Evolutionary conservation across 2,329 filamentous ascomycete species (phyloP).

Genomic region (Dichotomopilus funicola): DNA sequence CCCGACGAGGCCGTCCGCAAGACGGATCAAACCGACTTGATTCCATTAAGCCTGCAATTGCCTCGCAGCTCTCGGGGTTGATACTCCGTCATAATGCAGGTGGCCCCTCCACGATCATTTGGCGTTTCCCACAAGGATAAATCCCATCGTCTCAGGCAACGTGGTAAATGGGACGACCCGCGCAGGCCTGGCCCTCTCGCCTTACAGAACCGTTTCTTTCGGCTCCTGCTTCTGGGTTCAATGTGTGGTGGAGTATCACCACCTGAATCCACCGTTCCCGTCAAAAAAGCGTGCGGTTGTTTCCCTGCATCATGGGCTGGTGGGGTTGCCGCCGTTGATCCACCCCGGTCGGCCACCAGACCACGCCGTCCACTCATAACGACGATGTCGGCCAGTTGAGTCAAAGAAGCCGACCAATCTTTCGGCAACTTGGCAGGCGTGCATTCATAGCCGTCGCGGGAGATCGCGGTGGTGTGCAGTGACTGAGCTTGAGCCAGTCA

Average conservation of each 20-base stretch:
- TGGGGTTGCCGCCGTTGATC: slow-evolving; percentile 3
- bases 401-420: slow-evolving; percentile 12
- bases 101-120: too few species aligned
- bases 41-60: too few species aligned
- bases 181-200: slow-evolving; percentile 10
- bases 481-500: not conserved
- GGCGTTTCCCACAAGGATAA: too few species aligned
- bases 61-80: too few species aligned
- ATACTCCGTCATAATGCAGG: too few species aligned
- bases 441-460: not conserved
- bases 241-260: not conserved
- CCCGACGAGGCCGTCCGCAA: too few species aligned
- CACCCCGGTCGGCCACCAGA: not conserved
- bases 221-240: too few species aligned
- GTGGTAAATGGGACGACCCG: not conserved
- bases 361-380: not conserved
- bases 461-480: not conserved
- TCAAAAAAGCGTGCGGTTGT: slow-evolving; percentile 6
- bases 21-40: too few species aligned
- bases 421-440: too few species aligned
- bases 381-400: slow-evolving; percentile 5
- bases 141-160: not conserved
- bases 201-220: too few species aligned
- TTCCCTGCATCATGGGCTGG: slow-evolving; percentile 1
- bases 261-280: slow-evolving; percentile 5